These are phyloP conservation scores for Petrea volubilis DNA, from an alignment of 257 asterid species.

Conservation along the genomic window DNA sequence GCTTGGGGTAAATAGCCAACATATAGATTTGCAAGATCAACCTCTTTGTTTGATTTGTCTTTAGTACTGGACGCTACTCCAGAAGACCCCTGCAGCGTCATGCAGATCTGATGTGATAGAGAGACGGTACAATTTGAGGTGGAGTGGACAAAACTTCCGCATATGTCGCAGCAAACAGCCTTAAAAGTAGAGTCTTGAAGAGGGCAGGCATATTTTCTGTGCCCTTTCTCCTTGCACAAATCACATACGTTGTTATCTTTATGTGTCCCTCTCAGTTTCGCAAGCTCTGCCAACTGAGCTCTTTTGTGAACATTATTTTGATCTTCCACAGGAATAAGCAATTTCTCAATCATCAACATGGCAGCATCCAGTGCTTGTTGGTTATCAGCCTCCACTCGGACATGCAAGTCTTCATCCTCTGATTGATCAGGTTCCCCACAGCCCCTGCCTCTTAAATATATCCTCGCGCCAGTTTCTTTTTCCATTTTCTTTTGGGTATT, in stretches of 20 bases:
- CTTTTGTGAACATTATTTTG: conserved; percentile 32
- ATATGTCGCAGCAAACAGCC: conserved; percentile 32
- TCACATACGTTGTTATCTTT: conserved; percentile 29
- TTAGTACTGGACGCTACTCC: conserved; percentile 5
- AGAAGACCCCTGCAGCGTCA: not conserved
- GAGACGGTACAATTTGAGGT: conserved; percentile 29
- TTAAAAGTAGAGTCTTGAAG: conserved; percentile 29
- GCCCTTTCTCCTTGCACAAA: conserved; percentile 39
- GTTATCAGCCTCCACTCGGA: conserved; percentile 34
- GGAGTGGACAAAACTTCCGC: conserved; percentile 41
- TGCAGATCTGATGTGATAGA: not conserved
- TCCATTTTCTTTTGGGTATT: conserved; percentile 50
- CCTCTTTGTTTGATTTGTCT: conserved; percentile 20
- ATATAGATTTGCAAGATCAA: conserved; percentile 31
- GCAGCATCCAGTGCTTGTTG: conserved; percentile 34
- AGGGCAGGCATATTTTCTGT: conserved; percentile 37
- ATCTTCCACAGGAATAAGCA: conserved; percentile 42
- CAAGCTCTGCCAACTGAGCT: conserved; percentile 37
- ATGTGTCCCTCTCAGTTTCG: conserved; percentile 33
- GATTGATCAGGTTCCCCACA: conserved; percentile 25
- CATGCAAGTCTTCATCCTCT: conserved; percentile 35
- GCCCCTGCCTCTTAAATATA: conserved; percentile 37
- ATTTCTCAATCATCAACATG: conserved; percentile 39
- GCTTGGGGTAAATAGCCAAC: conserved; percentile 27
- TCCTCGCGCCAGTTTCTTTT: conserved; percentile 44